Evolutionary conservation across 1,139 yeast genomes (phyloP), one percentile per base, ranked within the genome.

Genomic region (Lodderomyces beijingensis): DNA sequence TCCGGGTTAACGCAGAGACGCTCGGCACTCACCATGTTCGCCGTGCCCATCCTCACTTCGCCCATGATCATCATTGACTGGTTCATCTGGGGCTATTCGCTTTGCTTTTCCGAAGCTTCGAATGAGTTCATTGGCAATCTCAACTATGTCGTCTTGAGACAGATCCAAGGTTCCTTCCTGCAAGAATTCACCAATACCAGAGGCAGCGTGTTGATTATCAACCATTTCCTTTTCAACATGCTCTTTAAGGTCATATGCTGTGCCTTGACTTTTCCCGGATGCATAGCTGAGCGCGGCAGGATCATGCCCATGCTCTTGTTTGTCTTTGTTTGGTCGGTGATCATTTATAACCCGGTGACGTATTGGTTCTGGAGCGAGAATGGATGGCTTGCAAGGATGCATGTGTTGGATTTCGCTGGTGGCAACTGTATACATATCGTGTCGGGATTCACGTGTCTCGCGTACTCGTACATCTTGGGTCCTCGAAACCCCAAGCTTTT

Each of bases 381-480:
- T 35, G 84, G 84, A 3, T 77, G 83, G 83, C 50, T 57, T 27
- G 44, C 51, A 19, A 54, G 57, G 28, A 46, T 67, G 8, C 78
- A 79, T 0, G 78, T 72, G 1, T 54, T 77, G 14, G 84, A 77
- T 51, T 77, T 74, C 52, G 82, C 84, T 1, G 84, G 84, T 3
- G 84, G 84, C 2, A 70, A 73, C 21, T 74, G 79, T 40, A 72
- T 77, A n/a, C 84, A 77, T 46, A 58, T 76, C 27, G 76, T 77
- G 1, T 67, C 79, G 33, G 84, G 84, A 3, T 65, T 72, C 39
- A 74, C 79, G 2, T 71, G 78, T 0, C 57, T 77, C 39, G 80
- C 79, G 2, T 79, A 79, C 46, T 73, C 83, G 12, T 67, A 67
- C 44, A 62, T 72, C 27, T 56, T 79, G 33, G 86, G 86, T 0